Evolutionary conservation across 2,329 filamentous ascomycete genomes (phyloP), one percentile per base, ranked within the genome.

Genomic region (Calonectria naviculata): DNA sequence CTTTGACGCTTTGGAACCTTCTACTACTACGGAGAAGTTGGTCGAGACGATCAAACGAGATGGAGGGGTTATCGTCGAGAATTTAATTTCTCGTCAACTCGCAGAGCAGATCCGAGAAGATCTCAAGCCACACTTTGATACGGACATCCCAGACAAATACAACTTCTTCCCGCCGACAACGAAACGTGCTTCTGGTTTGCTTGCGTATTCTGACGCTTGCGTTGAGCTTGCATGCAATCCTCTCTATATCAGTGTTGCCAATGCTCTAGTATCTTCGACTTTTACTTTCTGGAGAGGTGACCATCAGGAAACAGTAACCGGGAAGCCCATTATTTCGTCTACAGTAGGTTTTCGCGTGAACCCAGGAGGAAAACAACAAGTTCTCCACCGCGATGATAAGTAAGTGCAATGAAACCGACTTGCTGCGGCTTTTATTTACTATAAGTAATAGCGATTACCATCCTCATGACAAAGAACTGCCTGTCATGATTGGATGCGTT

Each of bases 21-120:
- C 49, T 31, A 56, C 49, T 15, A 56, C 49, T 5, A 17, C 49
- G 21, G 49, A 56, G 6, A 34, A 34, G 19, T 15, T 65, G 24
- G 21, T 65, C 2, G 44, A 52, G 44, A 38, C 24, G 5, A 65
- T 65, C 24, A 52, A 52, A 6, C 65, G 65, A 9, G 65, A 67
- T 13, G 65, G 65, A 31, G 65, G 54, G 13, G 65, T 67, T 31
- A 67, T 67, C 28, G 65, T 67, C 26, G 60, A 67, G 31, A 61
- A 58, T 12, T 46, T 61, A 5, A 58, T 67, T 9, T 42, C 65
- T 29, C 29, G 13, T 26, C 21, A 60, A 9, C 42, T 67, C 3
- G 58, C 54, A 34, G 28, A 49, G 4, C 65, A 21, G 24, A 29
- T 67, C 19, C 38, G 46, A 28, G 12, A 42, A 3, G 65, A 67